Evolutionary conservation across 2,329 filamentous ascomycete genomes (phyloP).

Genomic region (Aspergillus candidus): DNA sequence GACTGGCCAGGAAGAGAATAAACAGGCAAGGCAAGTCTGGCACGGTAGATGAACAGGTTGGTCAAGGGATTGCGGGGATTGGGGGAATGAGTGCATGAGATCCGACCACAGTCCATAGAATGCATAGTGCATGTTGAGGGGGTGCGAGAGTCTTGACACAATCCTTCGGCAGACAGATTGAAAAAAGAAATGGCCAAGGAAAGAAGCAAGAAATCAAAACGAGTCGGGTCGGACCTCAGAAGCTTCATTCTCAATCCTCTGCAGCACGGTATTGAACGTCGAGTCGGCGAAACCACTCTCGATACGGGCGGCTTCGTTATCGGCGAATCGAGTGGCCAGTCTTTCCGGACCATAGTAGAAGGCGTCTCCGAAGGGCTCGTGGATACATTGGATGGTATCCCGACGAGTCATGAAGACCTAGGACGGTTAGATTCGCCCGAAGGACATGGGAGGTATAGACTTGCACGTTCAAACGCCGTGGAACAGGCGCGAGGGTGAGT

Average conservation of each 20-base stretch:
- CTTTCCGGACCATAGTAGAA: slow-evolving; percentile 95
- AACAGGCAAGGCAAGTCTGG: not conserved
- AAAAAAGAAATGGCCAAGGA: slow-evolving; percentile 9
- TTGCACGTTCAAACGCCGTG: slow-evolving; percentile 90
- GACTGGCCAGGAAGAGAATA: slow-evolving; percentile 15
- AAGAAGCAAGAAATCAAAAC: slow-evolving; percentile 16
- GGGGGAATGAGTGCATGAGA: slow-evolving; percentile 7
- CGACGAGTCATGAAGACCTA: slow-evolving; percentile 95
- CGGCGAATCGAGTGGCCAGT: slow-evolving; percentile 69
- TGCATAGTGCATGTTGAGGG: not conserved
- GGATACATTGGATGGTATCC: slow-evolving; percentile 73
- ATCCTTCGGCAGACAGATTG: not conserved
- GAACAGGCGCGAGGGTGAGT: slow-evolving; percentile 95
- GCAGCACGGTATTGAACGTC: slow-evolving; percentile 59
- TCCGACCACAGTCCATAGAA: not conserved
- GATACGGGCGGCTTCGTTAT: slow-evolving; percentile 52
- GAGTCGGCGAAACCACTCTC: slow-evolving; percentile 41
- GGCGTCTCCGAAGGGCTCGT: slow-evolving; percentile 95
- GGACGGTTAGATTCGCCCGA: slow-evolving; percentile 3
- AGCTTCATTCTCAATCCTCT: slow-evolving; percentile 64
- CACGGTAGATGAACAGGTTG: not conserved
- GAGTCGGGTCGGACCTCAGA: slow-evolving; percentile 58
- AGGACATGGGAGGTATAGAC: slow-evolving; percentile 21
- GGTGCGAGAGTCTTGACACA: not conserved
- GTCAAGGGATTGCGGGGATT: not conserved